Base-by-base conservation (phyloP, 768 basidiomycete genomes). In the Rhizopogon rudus region DNA sequence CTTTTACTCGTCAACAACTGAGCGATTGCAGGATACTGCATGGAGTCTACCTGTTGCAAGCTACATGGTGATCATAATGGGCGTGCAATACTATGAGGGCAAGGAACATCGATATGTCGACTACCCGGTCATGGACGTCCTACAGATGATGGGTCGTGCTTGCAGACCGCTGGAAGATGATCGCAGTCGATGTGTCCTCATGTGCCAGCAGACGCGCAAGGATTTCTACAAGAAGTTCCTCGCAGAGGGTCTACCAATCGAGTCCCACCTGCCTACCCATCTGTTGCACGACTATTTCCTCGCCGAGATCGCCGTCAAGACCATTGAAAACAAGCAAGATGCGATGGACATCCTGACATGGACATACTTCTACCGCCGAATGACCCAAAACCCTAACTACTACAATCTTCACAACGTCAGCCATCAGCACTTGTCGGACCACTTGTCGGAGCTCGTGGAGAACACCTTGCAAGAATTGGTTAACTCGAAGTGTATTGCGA, bases 161-260 rank as follows among this genome's bases (percentile, higher is more conserved):
- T 98, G 95, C 68, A 87, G 95, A 14, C 96, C 97, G 6, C 70
- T 74, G 40, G 84, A 93, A 62, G 97, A 98, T 61, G 86, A 88
- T 2, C 86, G 88, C 56, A 94, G 92, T 62, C 88, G 93, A 13
- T 98, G 96, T 64, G 88, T 99, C 3, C 75, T 98, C 39, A 98
- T 99, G 94, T 93, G 92, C 64, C 96, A 98, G 63, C 92, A 96
- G 70, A 96, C 93, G 0, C 81, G 95, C 37, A 99, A 98, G 71
- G 96, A 98, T 68, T 99, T 98, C 72, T 98, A 95, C 81, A 96
- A 94, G 75, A 98, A 98, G 71, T 98, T 98, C 82, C 70, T 99
- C 50, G 87, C 87, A 1, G 95, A 98, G 67, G 97, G 96, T n/a
- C 74, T 99, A 28, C 97, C 96, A 6, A 97, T 98, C 60, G 97